phyloP scores from a whole-genome alignment of 108 stramenopile genomes.

The Chaetoceros tenuissimus region DNA sequence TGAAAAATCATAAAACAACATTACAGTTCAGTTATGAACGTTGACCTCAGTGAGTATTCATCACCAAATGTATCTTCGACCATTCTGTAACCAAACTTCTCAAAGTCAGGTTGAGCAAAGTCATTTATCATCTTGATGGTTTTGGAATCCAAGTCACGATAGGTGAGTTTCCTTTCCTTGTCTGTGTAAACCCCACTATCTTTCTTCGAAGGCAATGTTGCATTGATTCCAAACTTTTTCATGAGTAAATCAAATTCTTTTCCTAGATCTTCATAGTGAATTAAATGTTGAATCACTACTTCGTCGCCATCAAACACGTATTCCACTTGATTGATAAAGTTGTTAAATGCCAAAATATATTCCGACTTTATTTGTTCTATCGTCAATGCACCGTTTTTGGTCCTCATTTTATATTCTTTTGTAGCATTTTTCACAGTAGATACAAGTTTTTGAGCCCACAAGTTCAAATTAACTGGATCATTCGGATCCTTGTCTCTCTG shows the following conservation, averaged over 20 bases:
- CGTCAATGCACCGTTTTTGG: not conserved
- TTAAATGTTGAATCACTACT: not conserved
- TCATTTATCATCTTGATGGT: not conserved
- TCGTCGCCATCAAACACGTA: conserved; percentile 2
- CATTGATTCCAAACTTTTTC: not conserved
- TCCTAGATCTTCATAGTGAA: conserved; percentile 1
- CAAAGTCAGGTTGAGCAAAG: not conserved
- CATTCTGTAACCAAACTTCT: conserved; percentile 1
- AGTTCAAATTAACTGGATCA: conserved; percentile 11
- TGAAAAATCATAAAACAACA: too few species aligned
- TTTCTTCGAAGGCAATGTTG: not conserved
- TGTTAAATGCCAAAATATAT: not conserved
- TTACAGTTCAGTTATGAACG: too few species aligned
- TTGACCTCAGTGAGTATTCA: conserved; percentile 3
- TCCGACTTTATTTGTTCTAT: conserved; percentile 7
- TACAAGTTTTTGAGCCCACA: conserved; percentile 11
- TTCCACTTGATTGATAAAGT: not conserved
- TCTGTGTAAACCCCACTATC: not conserved
- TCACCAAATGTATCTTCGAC: conserved; percentile 1
- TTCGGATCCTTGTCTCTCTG: conserved; percentile 1
- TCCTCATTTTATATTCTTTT: not conserved
- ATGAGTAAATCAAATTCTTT: conserved; percentile 3
- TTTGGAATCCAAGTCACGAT: not conserved
- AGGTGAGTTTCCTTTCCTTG: not conserved
- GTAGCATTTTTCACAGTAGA: not conserved